A percentile compares a stretch with the other conserved stretches of the same genome.
phyloP scores from a whole-genome alignment of 768 basidiomycete genomes.

The Imleria badia region DNA sequence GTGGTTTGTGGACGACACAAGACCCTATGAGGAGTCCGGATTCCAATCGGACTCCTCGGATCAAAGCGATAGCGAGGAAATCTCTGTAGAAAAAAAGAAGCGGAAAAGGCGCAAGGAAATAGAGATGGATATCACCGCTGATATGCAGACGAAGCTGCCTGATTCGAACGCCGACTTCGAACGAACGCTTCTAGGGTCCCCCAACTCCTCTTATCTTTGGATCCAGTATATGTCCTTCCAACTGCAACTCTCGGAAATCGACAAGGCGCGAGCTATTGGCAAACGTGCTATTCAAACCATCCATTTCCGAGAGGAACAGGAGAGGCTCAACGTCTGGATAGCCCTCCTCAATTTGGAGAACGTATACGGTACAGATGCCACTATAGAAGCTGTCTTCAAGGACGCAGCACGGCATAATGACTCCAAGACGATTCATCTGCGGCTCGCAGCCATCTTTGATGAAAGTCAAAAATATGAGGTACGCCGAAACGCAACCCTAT shows the following conservation, averaged over 20 bases:
- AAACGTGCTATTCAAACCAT: slow-evolving; percentile 83
- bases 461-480: slow-evolving; percentile 83
- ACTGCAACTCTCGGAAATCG: slow-evolving; percentile 92
- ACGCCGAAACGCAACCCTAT: slow-evolving; percentile 14
- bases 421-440: slow-evolving; percentile 85
- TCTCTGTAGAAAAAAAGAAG: slow-evolving; percentile 49
- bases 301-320: slow-evolving; percentile 93
- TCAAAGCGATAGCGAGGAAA: slow-evolving; percentile 34
- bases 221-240: slow-evolving; percentile 99
- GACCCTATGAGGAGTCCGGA: slow-evolving; percentile 37
- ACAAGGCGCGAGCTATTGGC: slow-evolving; percentile 89
- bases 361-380: slow-evolving; percentile 82
- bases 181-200: slow-evolving; percentile 86
- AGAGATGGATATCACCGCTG: slow-evolving; percentile 79
- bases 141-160: slow-evolving; percentile 82
- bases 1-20: slow-evolving; percentile 53
- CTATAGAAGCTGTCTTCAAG: slow-evolving; percentile 78
- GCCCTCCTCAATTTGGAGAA: slow-evolving; percentile 95
- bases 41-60: slow-evolving; percentile 42
- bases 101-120: slow-evolving; percentile 69
- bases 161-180: slow-evolving; percentile 96
- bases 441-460: slow-evolving; percentile 81
- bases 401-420: slow-evolving; percentile 91
- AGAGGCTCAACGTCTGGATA: slow-evolving; percentile 97
- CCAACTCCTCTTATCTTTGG: slow-evolving; percentile 98